These are phyloP conservation scores for Gossypium bickii DNA, from an alignment of 345 rosid genomes.

Conservation along the genomic window DNA sequence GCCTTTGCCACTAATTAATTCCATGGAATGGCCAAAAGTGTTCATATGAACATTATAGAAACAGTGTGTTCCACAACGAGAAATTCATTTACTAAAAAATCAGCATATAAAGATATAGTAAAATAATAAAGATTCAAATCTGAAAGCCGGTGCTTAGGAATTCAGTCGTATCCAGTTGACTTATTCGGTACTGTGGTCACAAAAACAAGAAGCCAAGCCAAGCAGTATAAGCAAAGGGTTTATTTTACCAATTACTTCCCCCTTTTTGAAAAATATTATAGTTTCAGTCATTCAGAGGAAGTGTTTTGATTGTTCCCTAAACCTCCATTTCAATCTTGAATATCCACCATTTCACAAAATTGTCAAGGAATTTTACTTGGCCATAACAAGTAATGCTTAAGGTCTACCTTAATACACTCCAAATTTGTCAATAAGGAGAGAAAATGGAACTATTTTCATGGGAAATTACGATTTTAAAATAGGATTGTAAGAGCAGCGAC, in stretches of 20 bases:
- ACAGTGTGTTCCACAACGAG: background rate
- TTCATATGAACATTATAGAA: background rate
- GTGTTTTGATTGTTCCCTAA: background rate
- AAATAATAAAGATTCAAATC: background rate
- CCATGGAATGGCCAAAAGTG: background rate
- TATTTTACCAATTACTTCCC: background rate
- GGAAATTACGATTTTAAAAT: too few relatives aligned
- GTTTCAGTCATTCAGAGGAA: background rate
- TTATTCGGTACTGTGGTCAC: background rate
- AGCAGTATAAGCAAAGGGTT: background rate
- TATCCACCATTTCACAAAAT: background rate
- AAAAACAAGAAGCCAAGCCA: background rate
- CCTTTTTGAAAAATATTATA: background rate
- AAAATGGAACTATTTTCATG: background rate
- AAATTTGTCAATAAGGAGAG: background rate
- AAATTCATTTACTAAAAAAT: background rate
- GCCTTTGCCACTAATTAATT: conserved; percentile 3
- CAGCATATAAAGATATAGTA: background rate
- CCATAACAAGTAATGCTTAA: background rate
- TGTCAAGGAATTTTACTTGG: background rate
- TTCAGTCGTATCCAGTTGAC: background rate
- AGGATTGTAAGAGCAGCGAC: too few relatives aligned
- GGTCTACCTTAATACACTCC: background rate
- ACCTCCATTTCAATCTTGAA: background rate
- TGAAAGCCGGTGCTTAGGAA: background rate